Percentiles rank a stretch among this genome's conserved stretches.
phyloP scores from a whole-genome alignment of 2,329 filamentous ascomycete genomes.

The Aquanectria penicillioides region DNA sequence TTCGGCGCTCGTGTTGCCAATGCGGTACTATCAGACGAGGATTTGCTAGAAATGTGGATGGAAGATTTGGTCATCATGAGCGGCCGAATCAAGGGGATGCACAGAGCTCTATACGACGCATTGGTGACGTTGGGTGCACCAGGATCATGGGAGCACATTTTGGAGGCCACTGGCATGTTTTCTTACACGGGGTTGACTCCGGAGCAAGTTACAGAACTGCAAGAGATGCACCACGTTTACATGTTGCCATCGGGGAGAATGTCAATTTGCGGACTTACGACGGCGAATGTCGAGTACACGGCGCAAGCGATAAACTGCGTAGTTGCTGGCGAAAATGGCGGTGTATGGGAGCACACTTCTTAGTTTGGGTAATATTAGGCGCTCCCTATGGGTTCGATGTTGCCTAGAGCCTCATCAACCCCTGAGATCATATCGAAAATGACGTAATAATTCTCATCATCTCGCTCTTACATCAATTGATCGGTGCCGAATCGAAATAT shows the following conservation, averaged over 20 bases:
- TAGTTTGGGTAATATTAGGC: not conserved
- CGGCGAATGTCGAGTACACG: not conserved
- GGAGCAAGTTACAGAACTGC: not conserved
- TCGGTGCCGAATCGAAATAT: too few species aligned
- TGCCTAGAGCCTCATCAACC: not conserved
- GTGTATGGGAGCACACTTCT: not conserved
- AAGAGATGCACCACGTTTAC: constrained; percentile 3
- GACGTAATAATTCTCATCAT: too few species aligned
- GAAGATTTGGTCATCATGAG: constrained; percentile 10
- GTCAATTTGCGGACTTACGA: not conserved
- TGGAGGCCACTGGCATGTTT: constrained; percentile 5
- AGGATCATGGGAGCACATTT: constrained; percentile 8
- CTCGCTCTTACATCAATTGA: too few species aligned
- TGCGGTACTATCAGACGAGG: not conserved
- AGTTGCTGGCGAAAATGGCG: not conserved
- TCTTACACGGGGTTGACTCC: constrained; percentile 2
- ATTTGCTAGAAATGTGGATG: not conserved
- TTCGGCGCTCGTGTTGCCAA: constrained; percentile 8
- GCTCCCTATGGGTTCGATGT: not conserved
- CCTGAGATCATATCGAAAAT: too few species aligned
- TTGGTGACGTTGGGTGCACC: not conserved
- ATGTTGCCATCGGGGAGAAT: constrained; percentile 10
- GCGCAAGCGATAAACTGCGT: not conserved
- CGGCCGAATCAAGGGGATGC: constrained; percentile 14
- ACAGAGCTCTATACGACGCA: not conserved